These are phyloP conservation scores for Tylopilus sp. DNA, from an alignment of 768 basidiomycete genomes.

Conservation along the genomic window DNA sequence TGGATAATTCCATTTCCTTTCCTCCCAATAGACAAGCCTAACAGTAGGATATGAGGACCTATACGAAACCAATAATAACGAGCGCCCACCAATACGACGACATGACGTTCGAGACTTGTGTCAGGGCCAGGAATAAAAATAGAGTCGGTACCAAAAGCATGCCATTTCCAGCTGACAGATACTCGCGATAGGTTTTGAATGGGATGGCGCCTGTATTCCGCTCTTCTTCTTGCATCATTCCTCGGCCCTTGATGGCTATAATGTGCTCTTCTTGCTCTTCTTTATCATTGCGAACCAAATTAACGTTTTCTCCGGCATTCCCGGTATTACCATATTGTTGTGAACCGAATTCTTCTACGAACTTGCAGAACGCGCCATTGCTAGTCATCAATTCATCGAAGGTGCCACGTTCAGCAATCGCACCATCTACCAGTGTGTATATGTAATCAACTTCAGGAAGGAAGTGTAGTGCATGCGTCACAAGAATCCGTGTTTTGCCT, in stretches of 20 bases:
- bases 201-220: slow-evolving; percentile 64
- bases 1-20: slow-evolving; percentile 51
- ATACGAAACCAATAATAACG: not conserved
- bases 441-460: slow-evolving; percentile 86
- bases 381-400: slow-evolving; percentile 66
- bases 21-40: slow-evolving; percentile 75
- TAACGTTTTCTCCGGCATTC: slow-evolving; percentile 34
- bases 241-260: slow-evolving; percentile 39
- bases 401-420: slow-evolving; percentile 76
- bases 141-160: slow-evolving; percentile 61
- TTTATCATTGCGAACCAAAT: slow-evolving; percentile 33
- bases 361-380: slow-evolving; percentile 65
- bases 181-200: slow-evolving; percentile 40
- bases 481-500: slow-evolving; percentile 80
- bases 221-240: slow-evolving; percentile 82
- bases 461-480: slow-evolving; percentile 91
- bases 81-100: slow-evolving; percentile 64
- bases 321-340: slow-evolving; percentile 46
- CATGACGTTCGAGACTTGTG: slow-evolving; percentile 71
- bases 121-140: slow-evolving; percentile 53
- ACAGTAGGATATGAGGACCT: not conserved
- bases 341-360: slow-evolving; percentile 76
- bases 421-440: slow-evolving; percentile 72
- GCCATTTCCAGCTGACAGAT: slow-evolving; percentile 70
- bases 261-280: slow-evolving; percentile 33